Evolutionary conservation across 768 basidiomycete species (phyloP), one percentile per base, ranked within the genome.

Genomic region (Lactarius tabidus): DNA sequence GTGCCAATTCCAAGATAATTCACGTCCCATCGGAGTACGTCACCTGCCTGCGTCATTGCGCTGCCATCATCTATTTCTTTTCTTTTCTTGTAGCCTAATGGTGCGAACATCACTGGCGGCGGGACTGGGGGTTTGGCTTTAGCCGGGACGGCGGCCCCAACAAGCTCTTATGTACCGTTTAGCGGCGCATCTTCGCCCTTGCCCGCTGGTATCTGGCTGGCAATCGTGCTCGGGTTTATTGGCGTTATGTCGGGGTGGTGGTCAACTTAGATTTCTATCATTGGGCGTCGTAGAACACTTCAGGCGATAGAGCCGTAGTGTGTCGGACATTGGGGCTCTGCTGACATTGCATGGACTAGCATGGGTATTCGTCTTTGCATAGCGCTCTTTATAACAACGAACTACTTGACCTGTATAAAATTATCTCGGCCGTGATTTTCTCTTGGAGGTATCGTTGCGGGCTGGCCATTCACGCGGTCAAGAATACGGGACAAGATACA

Each of bases 101-200:
- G 87, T 54, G 84, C 82, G 39, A 89, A 89, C 69, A 72, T 90
- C 57, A 90, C 88, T 12, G 85, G 85, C 6, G 87, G 86, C 23
- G 75, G 72, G 54, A 69, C 71, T 2, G 91, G 89, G 17, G 89
- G 89, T 3, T 87, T 87, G 69, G 88, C 59, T 43, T 48, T 23
- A 15, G 62, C 18, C 53, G 38, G 26, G 18, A 23, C 48, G 17
- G 26, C 58, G 31, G 28, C 60, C 8, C 48, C 69, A n/a, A 57
- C 67, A 38, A 33, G 59, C 18, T n/a, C 54, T 18, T 70, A 41
- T 28, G 33, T 53, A 41, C 61, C 69, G 1, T 70, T 70, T 59
- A 70, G 68, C 48, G 67, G 54, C 33, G 69, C 41, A 3, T n/a
- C 53, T 55, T 39, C 53, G 39, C 23, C n/a, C 20, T 52, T 65